phyloP scores from a whole-genome alignment of 2,329 filamentous ascomycete genomes.

The Ophiostoma sp. region DNA sequence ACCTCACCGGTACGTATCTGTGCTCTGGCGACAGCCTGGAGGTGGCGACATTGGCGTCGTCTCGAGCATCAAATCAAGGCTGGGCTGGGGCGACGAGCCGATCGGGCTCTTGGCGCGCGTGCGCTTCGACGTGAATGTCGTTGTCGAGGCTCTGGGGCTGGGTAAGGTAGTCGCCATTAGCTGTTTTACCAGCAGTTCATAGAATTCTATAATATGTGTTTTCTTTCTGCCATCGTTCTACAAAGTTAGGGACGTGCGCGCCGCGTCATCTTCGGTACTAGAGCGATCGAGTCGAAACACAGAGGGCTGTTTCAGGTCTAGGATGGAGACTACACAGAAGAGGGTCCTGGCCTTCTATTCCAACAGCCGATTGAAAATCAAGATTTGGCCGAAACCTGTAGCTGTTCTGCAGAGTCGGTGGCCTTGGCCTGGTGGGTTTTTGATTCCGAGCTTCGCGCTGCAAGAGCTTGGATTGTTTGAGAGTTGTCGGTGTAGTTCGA shows the following conservation, averaged over 20 bases:
- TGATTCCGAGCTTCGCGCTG: background rate
- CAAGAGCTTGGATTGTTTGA: background rate
- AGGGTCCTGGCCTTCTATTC: background rate
- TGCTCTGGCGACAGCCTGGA: constrained; percentile 27
- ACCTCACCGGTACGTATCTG: constrained; percentile 26
- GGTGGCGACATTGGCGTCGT: constrained; percentile 14
- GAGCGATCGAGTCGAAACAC: background rate
- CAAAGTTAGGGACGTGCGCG: background rate
- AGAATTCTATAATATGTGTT: background rate
- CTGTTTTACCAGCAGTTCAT: background rate
- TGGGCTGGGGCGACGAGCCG: constrained; percentile 31
- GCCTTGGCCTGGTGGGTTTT: no score
- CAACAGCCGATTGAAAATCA: background rate
- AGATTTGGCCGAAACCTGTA: constrained; percentile 11
- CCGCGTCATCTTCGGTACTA: background rate
- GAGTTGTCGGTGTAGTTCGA: background rate
- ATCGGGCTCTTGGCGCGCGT: constrained; percentile 38
- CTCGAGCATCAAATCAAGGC: constrained; percentile 32
- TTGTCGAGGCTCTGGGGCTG: background rate
- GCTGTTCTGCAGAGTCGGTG: background rate
- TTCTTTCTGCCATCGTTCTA: no score
- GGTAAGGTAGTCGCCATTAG: background rate
- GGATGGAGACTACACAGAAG: background rate
- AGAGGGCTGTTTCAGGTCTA: background rate
- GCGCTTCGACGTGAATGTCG: constrained; percentile 39